phyloP scores from a whole-genome alignment of 1,284 basidiomycete species.

The Taiwanofungus camphoratus region DNA sequence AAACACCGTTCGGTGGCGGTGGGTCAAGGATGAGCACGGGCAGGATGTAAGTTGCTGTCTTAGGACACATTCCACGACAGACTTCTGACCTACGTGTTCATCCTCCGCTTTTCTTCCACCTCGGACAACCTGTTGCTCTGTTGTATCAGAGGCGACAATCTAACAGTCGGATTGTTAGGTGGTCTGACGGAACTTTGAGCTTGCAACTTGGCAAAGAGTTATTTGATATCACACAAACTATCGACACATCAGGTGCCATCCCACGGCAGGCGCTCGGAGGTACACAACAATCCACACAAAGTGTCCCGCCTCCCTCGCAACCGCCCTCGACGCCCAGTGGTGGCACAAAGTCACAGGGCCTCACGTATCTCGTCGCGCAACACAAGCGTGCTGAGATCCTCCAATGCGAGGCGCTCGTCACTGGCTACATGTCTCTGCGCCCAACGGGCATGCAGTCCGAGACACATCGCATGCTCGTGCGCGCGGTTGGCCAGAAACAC shows the following conservation, averaged over 20 bases:
- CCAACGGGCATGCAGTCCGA: constrained; percentile 88
- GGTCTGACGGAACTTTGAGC: constrained; percentile 88
- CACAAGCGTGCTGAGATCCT: constrained; percentile 82
- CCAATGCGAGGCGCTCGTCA: constrained; percentile 79
- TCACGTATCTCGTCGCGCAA: constrained; percentile 87
- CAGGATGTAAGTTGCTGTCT: constrained; percentile 70
- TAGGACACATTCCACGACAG: constrained; percentile 1
- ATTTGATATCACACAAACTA: constrained; percentile 77
- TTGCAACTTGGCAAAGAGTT: constrained; percentile 86
- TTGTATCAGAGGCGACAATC: constrained; percentile 64
- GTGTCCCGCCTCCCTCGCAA: constrained; percentile 24
- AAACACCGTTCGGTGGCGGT: constrained; percentile 89
- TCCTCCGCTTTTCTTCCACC: constrained; percentile 1
- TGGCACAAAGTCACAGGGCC: constrained; percentile 50
- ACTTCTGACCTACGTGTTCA: constrained; percentile 4
- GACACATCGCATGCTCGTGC: constrained; percentile 84
- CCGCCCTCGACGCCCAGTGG: constrained; percentile 11
- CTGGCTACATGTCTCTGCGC: constrained; percentile 78
- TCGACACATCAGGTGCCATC: constrained; percentile 64
- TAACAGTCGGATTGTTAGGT: constrained; percentile 82
- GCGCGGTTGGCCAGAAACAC: constrained; percentile 81
- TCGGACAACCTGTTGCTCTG: too few species aligned
- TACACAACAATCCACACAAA: constrained; percentile 31
- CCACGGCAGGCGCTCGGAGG: constrained; percentile 49
- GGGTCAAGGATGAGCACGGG: constrained; percentile 68